Evolutionary conservation across 352 stramenopile genomes (phyloP).

Genomic region (Phytophthora palmivora): DNA sequence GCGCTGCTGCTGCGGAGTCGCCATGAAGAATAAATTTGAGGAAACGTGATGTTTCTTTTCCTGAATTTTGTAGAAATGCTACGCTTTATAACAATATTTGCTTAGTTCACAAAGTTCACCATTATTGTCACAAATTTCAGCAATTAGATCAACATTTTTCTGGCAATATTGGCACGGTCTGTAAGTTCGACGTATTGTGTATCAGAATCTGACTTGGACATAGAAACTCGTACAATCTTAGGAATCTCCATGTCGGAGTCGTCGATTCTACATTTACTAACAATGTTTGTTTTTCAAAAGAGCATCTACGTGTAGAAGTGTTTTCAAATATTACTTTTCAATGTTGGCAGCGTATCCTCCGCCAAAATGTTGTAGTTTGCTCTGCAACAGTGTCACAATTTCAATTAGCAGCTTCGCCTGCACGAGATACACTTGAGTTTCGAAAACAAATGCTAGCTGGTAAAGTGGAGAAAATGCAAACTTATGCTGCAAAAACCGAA

Average conservation of each 20-base stretch:
- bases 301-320: not conserved
- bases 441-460: slow-evolving; percentile 48
- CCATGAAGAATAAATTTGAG: no score
- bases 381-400: slow-evolving; percentile 10
- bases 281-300: not conserved
- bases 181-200: no score
- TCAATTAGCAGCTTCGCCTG: slow-evolving; percentile 5
- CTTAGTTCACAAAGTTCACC: slow-evolving; percentile 90
- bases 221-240: no score
- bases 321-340: not conserved
- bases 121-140: no score
- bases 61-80: not conserved
- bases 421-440: slow-evolving; percentile 27
- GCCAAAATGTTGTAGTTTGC: slow-evolving; percentile 11
- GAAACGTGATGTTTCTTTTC: no score
- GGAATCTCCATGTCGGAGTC: no score
- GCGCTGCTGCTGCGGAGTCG: slow-evolving; percentile 58
- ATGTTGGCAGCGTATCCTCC: no score
- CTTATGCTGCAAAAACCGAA: slow-evolving; percentile 27
- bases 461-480: slow-evolving; percentile 36
- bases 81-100: slow-evolving; percentile 57
- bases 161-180: no score
- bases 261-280: not conserved
- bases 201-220: no score
- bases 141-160: no score